These are phyloP conservation scores for Starmerella scarabaei DNA, from an alignment of 805 yeast genomes.

Conservation along the genomic window DNA sequence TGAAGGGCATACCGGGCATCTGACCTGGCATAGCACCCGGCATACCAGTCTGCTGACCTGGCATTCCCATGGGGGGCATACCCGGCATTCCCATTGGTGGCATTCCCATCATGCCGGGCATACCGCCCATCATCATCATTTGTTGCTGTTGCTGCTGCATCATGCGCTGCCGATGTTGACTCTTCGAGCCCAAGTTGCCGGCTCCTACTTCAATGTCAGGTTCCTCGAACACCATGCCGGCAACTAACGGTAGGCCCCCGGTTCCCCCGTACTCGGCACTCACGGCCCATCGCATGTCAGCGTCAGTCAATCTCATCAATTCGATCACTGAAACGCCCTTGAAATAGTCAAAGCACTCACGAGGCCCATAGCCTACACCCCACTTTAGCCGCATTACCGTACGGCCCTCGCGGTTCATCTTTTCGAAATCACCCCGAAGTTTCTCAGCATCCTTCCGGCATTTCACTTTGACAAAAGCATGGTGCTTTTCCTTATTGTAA, in stretches of 20 bases:
- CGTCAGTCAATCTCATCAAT: conserved; percentile 76
- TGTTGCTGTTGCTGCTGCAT: conserved; percentile 14
- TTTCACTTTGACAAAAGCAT: conserved; percentile 90
- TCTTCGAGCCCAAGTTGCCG: conserved; percentile 47
- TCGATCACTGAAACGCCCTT: conserved; percentile 84
- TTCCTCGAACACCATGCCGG: conserved; percentile 82
- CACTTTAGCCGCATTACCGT: conserved; percentile 73
- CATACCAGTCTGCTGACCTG: conserved; percentile 19
- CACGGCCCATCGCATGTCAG: conserved; percentile 80
- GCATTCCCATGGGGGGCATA: conserved; percentile 18
- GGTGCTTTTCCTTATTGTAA: conserved; percentile 76
- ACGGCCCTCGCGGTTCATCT: conserved; percentile 45
- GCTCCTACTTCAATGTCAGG: conserved; percentile 96
- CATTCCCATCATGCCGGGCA: conserved; percentile 19
- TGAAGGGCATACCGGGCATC: conserved; percentile 11
- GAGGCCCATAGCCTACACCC: conserved; percentile 99
- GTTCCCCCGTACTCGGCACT: conserved; percentile 96
- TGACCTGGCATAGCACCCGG: conserved; percentile 18
- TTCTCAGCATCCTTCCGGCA: conserved; percentile 84
- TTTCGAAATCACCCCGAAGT: conserved; percentile 54
- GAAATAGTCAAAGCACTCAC: conserved; percentile 94
- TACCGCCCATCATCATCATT: conserved; percentile 8
- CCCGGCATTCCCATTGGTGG: conserved; percentile 23
- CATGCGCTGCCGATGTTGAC: conserved; percentile 6
- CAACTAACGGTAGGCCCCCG: conserved; percentile 66